A percentile compares a stretch with the other conserved stretches of the same genome.
phyloP scores from a whole-genome alignment of 139 green algal species.

The Pedinophyceae sp. region DNA sequence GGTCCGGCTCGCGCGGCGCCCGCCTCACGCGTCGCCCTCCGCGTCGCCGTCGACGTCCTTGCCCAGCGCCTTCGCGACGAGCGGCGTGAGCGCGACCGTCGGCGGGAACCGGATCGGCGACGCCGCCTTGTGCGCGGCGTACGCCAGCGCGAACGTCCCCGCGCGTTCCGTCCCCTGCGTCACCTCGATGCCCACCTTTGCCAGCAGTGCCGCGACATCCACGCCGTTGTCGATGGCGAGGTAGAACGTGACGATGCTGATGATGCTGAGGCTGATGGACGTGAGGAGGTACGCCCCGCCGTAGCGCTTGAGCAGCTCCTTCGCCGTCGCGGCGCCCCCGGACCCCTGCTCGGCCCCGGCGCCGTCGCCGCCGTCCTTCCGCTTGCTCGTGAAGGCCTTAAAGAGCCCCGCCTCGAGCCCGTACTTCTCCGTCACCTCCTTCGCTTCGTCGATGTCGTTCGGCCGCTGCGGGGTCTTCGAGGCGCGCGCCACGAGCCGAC shows the following conservation, averaged over 20 bases:
- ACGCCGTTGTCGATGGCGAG: slow-evolving; percentile 65
- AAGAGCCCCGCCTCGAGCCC: slow-evolving; percentile 77
- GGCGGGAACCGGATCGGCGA: slow-evolving; percentile 94
- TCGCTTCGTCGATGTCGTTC: too few species aligned
- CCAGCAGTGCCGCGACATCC: slow-evolving; percentile 62
- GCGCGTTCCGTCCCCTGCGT: slow-evolving; percentile 58
- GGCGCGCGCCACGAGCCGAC: too few species aligned
- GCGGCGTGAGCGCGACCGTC: slow-evolving; percentile 91
- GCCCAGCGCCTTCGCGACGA: slow-evolving; percentile 73
- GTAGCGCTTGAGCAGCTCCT: slow-evolving; percentile 82
- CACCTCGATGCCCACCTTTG: slow-evolving; percentile 58
- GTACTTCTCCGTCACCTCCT: slow-evolving; percentile 66
- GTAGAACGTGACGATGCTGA: slow-evolving; percentile 89
- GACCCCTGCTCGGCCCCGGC: slow-evolving; percentile 4
- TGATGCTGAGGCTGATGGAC: slow-evolving; percentile 85
- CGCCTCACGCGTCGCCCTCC: background rate
- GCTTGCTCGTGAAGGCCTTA: slow-evolving; percentile 29
- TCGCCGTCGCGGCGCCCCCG: slow-evolving; percentile 27
- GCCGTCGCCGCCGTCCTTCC: slow-evolving; percentile 25
- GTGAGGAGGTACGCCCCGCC: slow-evolving; percentile 90
- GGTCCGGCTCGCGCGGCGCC: too few species aligned
- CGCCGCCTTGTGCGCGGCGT: slow-evolving; percentile 96
- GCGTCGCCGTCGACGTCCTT: slow-evolving; percentile 19
- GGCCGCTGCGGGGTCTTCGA: too few species aligned
- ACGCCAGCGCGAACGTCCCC: slow-evolving; percentile 89